A percentile compares a stretch with the other conserved stretches of the same genome.
phyloP scores from a whole-genome alignment of 805 yeast species.

The Schizosaccharomyces osmophilus region DNA sequence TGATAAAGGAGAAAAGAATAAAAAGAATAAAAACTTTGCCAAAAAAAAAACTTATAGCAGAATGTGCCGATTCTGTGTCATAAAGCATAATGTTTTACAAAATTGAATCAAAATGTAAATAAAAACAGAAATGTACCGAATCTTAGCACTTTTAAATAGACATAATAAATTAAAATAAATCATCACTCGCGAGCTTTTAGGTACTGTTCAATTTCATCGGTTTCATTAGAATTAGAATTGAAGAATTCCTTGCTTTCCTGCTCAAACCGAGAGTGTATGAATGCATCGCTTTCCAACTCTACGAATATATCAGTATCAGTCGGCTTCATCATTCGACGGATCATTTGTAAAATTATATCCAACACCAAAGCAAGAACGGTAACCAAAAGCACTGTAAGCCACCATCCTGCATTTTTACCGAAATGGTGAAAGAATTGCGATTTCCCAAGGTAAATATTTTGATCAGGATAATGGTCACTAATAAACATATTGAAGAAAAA shows the following conservation, averaged over 20 bases:
- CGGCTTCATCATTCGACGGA: slow-evolving; percentile 32
- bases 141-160: no score
- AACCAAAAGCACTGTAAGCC: slow-evolving; percentile 49
- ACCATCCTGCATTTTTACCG: slow-evolving; percentile 64
- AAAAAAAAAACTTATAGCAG: no score
- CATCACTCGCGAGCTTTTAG: not conserved
- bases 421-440: slow-evolving; percentile 45
- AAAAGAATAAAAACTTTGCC: no score
- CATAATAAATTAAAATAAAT: not conserved
- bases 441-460: slow-evolving; percentile 31
- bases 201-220: not conserved
- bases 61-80: no score
- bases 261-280: slow-evolving; percentile 47
- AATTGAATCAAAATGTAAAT: no score
- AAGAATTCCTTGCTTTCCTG: slow-evolving; percentile 46
- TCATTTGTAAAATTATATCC: slow-evolving; percentile 38
- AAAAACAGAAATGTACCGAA: no score
- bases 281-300: slow-evolving; percentile 43
- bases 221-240: slow-evolving; percentile 9
- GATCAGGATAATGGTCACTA: slow-evolving; percentile 36
- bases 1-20: no score
- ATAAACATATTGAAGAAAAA: slow-evolving; percentile 58
- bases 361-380: slow-evolving; percentile 33
- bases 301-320: slow-evolving; percentile 63
- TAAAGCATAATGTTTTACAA: no score